Evolutionary conservation across 2,329 filamentous ascomycete species (phyloP).

Genomic region (Huntiella abstrusa): DNA sequence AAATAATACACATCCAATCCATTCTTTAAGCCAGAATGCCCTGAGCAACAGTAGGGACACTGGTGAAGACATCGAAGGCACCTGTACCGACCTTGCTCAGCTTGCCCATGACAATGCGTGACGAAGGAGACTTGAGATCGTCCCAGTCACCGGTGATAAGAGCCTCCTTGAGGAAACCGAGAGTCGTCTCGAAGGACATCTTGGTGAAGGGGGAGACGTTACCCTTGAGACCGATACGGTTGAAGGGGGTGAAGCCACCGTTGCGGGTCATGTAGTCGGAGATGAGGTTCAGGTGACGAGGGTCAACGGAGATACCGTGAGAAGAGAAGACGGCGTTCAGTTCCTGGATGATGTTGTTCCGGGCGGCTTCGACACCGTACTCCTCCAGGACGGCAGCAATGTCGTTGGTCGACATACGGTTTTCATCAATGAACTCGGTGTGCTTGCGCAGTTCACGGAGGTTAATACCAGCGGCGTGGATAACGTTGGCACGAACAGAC

Average conservation of each 20-base stretch:
- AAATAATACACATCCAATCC: background rate
- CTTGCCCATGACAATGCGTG: slow-evolving; percentile 72
- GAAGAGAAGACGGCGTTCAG: slow-evolving; percentile 68
- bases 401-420: slow-evolving; percentile 80
- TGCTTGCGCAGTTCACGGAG: slow-evolving; percentile 79
- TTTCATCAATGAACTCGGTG: slow-evolving; percentile 66
- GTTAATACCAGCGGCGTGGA: slow-evolving; percentile 75
- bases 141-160: slow-evolving; percentile 82
- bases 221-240: slow-evolving; percentile 68
- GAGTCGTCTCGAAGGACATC: slow-evolving; percentile 98
- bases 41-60: slow-evolving; percentile 28
- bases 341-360: slow-evolving; percentile 71
- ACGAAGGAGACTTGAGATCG: slow-evolving; percentile 66
- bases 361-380: slow-evolving; percentile 88
- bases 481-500: slow-evolving; percentile 31
- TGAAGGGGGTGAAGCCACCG: slow-evolving; percentile 80
- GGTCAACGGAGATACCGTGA: slow-evolving; percentile 85
- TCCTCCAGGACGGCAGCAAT: slow-evolving; percentile 66
- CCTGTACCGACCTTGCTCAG: slow-evolving; percentile 75
- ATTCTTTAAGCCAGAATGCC: slow-evolving; percentile 20
- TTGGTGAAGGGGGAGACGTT: slow-evolving; percentile 88
- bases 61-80: slow-evolving; percentile 68
- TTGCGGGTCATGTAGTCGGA: slow-evolving; percentile 95
- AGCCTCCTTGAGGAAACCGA: slow-evolving; percentile 83
- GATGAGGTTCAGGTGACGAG: slow-evolving; percentile 84